A percentile compares a stretch with the other conserved stretches of the same genome.
Evolutionary conservation across 2,329 filamentous ascomycete species (phyloP).

Genomic region (Dactylellina parvicollis): DNA sequence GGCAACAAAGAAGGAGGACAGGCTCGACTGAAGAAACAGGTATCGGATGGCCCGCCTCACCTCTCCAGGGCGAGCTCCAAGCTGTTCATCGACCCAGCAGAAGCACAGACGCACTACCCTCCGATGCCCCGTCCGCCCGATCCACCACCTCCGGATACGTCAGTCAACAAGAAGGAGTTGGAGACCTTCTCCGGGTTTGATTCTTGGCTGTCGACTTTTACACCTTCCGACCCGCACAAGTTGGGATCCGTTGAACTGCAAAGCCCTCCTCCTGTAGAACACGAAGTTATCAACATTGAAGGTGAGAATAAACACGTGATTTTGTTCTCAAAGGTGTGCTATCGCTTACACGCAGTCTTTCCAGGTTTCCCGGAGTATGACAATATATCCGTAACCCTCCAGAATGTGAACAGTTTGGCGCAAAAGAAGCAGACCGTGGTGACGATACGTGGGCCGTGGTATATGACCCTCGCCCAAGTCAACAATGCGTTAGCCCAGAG

Average conservation of each 20-base stretch:
- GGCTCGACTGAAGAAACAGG: too few relatives aligned
- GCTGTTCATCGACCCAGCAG: background rate
- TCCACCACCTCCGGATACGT: background rate
- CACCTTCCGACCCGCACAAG: background rate
- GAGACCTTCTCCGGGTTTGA: background rate
- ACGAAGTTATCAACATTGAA: background rate
- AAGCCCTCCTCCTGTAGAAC: background rate
- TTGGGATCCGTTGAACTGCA: background rate
- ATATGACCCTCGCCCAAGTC: conserved; percentile 8
- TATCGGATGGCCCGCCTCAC: too few relatives aligned
- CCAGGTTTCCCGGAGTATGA: conserved; percentile 5
- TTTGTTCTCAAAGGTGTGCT: background rate
- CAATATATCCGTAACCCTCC: background rate
- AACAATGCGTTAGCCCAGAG: background rate
- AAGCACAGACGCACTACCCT: background rate
- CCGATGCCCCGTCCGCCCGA: background rate
- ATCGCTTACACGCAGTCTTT: background rate
- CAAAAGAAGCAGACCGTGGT: background rate
- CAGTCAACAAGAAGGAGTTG: background rate
- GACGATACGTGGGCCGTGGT: conserved; percentile 3
- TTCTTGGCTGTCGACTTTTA: background rate
- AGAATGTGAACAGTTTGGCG: background rate
- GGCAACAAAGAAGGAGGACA: conserved; percentile 4
- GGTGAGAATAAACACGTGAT: background rate
- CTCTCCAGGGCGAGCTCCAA: too few relatives aligned